Base-by-base conservation (phyloP, 2,329 filamentous ascomycete species). In the Coniochaeta sp. region DNA sequence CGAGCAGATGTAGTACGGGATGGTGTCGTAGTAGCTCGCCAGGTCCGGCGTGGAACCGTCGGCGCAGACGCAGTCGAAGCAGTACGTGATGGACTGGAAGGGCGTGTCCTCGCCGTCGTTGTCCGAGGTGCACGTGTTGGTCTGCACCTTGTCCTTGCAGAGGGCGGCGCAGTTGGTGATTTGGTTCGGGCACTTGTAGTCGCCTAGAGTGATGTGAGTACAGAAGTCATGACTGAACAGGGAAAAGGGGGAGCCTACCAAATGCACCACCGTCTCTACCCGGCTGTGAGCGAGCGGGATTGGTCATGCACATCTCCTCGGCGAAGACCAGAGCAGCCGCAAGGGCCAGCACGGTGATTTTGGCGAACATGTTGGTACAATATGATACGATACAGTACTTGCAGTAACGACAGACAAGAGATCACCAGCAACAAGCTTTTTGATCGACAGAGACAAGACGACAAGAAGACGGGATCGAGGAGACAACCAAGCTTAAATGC, bases 61-160 rank as follows among this genome's bases (percentile, higher is more conserved):
- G 18, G 49, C 24, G 28, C 49, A 51, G 27, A 28, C 24, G 49
- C 49, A 51, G 24, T 51, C 35, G 27, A 27, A 51, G 38, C 49
- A 51, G 49, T 51, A 51, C 6, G 35, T 47, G 38, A 45, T 42
- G 33, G 10, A 4, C 3, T 35, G 1, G 40, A 51, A 51, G 6
- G 49, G 49, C 28, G 33, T 45, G 38, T 51, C 49, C 14, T 18
- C 4, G 38, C 49, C 49, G n/a, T 26, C 28, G 33, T 47, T 51
- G 49, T 51, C 18, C 38, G 35, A 46, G 2, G 14, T 24, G 38
- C 49, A 51, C 3, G 26, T 51, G 49, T 51, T 51, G 49, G 24
- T 26, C 3, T 16, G 16, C 4, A 50, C 35, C 47, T 38, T 53
- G 48, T 14, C 9, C 38, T 33, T 14, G 9, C 7, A 16, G 27